Evolutionary conservation across 768 basidiomycete genomes (phyloP).

Genomic region (Arthromyces matolae): DNA sequence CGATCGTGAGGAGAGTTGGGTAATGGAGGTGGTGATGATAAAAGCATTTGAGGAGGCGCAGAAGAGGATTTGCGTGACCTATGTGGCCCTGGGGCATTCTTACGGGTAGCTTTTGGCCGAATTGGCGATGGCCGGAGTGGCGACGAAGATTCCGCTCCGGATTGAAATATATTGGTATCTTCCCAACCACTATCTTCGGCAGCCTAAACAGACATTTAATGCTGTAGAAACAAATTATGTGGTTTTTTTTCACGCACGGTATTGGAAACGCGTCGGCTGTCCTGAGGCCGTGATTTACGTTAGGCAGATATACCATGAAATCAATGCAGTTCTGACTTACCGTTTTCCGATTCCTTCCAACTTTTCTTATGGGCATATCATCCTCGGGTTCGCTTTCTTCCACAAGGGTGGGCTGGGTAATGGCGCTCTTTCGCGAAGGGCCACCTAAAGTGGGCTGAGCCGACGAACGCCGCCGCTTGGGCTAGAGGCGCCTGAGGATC

Average conservation of each 20-base stretch:
- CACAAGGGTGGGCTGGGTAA: constrained; percentile 41
- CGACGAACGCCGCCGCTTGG: constrained; percentile 78
- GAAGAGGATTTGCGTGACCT: constrained; percentile 71
- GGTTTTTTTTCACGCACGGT: constrained; percentile 25
- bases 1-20: constrained; percentile 21
- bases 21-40: constrained; percentile 38
- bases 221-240: neutral
- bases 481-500: constrained; percentile 34
- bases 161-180: constrained; percentile 88
- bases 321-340: no score
- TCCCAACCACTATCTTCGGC: constrained; percentile 84
- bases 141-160: constrained; percentile 85
- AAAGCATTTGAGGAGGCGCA: constrained; percentile 55
- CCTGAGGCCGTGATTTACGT: no score
- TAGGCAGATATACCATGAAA: no score
- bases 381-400: constrained; percentile 82
- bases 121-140: constrained; percentile 62
- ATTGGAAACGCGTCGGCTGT: constrained; percentile 52
- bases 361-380: constrained; percentile 55
- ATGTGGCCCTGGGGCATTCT: constrained; percentile 34
- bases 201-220: constrained; percentile 9
- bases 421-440: constrained; percentile 32
- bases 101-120: constrained; percentile 38
- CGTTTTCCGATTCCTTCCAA: constrained; percentile 55
- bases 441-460: constrained; percentile 68